A percentile compares a stretch with the other conserved stretches of the same genome.
These are phyloP conservation scores for Coemansia sp. DNA, from an alignment of 192 early-diverging fungal genomes.

Conservation along the genomic window DNA sequence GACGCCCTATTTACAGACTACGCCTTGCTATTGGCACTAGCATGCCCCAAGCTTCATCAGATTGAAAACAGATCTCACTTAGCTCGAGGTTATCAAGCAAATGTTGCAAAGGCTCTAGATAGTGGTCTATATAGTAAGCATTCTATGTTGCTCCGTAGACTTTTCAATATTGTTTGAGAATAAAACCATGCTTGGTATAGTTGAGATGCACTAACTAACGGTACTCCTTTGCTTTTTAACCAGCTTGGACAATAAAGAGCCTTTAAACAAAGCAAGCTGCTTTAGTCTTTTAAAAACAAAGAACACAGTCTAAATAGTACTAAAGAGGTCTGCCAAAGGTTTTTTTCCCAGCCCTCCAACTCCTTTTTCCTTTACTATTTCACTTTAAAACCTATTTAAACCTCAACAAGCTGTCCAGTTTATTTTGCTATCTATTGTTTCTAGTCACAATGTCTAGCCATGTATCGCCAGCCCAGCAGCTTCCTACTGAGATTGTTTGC, in stretches of 20 bases:
- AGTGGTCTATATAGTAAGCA: constrained; percentile 2
- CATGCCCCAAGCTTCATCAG: not conserved
- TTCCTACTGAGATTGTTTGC: not conserved
- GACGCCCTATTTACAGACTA: not conserved
- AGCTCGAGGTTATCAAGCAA: not conserved
- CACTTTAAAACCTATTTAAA: not conserved
- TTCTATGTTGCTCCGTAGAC: not conserved
- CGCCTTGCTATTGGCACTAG: not conserved
- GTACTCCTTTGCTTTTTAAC: not conserved
- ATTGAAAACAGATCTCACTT: not conserved
- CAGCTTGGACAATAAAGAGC: not conserved
- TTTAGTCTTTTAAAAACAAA: not conserved
- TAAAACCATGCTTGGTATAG: not conserved
- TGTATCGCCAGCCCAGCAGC: not conserved
- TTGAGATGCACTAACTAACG: not conserved
- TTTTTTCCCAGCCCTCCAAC: too few species aligned
- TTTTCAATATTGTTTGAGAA: not conserved
- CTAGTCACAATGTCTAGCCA: not conserved
- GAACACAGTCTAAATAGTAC: not conserved
- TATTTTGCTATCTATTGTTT: not conserved
- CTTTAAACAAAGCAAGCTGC: not conserved
- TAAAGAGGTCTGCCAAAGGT: not conserved
- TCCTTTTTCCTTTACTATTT: not conserved
- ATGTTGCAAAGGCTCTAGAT: not conserved
- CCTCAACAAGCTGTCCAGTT: not conserved